Percentiles rank a stretch among this genome's conserved stretches.
Evolutionary conservation across 2,329 filamentous ascomycete genomes (phyloP).

Genomic region (Calonectria montana): DNA sequence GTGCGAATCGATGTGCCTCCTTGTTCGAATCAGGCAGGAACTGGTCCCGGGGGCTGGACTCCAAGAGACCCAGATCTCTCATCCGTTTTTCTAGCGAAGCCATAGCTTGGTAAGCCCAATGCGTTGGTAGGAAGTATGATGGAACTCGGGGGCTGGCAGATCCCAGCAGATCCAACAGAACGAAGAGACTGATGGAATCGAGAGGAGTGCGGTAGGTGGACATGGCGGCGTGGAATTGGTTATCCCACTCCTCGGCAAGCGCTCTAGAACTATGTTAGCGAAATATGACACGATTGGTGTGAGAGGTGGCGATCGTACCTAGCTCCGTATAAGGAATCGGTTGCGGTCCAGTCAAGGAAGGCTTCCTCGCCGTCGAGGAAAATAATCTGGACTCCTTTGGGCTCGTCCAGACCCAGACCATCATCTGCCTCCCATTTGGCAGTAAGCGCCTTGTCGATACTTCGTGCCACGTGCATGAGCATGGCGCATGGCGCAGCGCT

Average conservation of each 20-base stretch:
- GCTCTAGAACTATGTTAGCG: constrained; percentile 55
- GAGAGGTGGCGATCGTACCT: constrained; percentile 62
- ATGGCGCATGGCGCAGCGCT: constrained; percentile 96
- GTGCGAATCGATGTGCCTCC: constrained; percentile 57
- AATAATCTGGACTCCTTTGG: constrained; percentile 87
- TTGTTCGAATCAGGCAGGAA: constrained; percentile 78
- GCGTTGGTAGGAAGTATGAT: constrained; percentile 89
- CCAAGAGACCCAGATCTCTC: constrained; percentile 73
- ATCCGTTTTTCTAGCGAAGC: constrained; percentile 80
- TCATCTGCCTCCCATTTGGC: constrained; percentile 77
- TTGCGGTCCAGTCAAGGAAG: constrained; percentile 81
- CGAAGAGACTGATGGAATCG: constrained; percentile 85
- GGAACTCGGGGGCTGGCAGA: constrained; percentile 75
- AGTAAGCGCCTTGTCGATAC: constrained; percentile 82
- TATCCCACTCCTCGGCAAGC: constrained; percentile 86
- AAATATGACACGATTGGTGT: background rate
- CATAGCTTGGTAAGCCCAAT: constrained; percentile 90
- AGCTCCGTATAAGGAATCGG: constrained; percentile 89
- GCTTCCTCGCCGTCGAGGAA: constrained; percentile 96
- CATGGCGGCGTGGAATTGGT: constrained; percentile 72
- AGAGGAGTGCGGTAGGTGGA: constrained; percentile 82
- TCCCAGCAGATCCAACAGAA: constrained; percentile 92
- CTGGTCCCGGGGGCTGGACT: constrained; percentile 60
- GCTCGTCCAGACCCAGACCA: constrained; percentile 70
- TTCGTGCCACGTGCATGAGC: constrained; percentile 86